Percentiles rank a stretch among this genome's conserved stretches.
These are phyloP conservation scores for Gonapodya prolifera DNA, from an alignment of 192 early-diverging fungal genomes.

Conservation along the genomic window DNA sequence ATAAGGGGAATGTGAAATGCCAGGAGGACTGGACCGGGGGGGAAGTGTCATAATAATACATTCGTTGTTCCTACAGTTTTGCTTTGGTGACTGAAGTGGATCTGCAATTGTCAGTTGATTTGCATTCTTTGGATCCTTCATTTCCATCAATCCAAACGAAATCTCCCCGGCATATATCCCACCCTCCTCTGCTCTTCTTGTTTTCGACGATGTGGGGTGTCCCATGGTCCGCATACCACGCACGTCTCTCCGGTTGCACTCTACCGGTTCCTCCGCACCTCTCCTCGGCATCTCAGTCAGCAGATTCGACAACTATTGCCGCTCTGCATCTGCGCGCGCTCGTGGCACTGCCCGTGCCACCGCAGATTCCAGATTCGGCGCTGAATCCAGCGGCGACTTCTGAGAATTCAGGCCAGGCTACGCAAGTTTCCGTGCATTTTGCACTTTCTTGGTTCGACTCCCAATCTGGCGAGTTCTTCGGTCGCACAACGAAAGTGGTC, in stretches of 20 bases:
- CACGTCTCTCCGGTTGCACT: background rate
- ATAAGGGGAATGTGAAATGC: background rate
- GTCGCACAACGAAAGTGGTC: background rate
- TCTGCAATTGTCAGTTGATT: no score
- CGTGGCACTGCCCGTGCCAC: background rate
- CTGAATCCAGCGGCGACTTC: background rate
- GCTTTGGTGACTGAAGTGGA: no score
- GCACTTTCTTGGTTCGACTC: background rate
- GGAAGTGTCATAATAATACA: background rate
- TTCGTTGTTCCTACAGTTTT: no score
- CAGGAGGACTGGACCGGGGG: background rate
- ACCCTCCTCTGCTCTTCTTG: no score
- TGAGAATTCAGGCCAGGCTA: background rate
- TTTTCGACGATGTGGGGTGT: no score
- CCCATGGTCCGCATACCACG: background rate
- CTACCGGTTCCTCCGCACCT: background rate
- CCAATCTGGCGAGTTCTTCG: background rate
- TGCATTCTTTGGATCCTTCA: no score
- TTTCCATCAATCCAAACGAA: no score
- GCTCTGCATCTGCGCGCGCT: background rate
- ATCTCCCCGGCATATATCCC: no score
- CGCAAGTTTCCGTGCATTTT: background rate
- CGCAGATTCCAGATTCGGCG: background rate
- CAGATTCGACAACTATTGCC: no score
- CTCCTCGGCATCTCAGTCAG: background rate